These are phyloP conservation scores for Monosporascus sp. DNA, from an alignment of 2,329 filamentous ascomycete genomes.

Conservation along the genomic window DNA sequence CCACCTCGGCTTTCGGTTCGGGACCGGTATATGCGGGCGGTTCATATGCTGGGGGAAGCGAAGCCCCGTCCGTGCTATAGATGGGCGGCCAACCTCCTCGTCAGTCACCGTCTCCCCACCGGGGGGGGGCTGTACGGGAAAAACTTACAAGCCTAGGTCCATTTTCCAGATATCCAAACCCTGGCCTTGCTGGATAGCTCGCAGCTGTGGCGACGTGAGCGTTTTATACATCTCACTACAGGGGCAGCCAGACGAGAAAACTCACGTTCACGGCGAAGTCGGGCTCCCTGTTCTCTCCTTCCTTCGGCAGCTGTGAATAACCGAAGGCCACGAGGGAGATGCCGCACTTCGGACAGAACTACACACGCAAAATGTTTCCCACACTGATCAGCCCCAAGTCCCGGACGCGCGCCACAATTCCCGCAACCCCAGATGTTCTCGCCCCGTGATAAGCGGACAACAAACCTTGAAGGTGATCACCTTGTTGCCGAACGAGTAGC, in stretches of 20 bases:
- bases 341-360: slow-evolving; percentile 52
- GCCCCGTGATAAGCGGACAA: neutral
- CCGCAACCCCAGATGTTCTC: too few species aligned
- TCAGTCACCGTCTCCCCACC: neutral
- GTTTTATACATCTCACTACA: neutral
- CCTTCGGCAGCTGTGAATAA: slow-evolving; percentile 15
- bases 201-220: slow-evolving; percentile 26
- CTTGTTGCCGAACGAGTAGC: slow-evolving; percentile 39
- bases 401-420: too few species aligned
- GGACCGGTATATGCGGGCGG: slow-evolving; percentile 34
- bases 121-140: neutral
- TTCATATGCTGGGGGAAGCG: slow-evolving; percentile 28
- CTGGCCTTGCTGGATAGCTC: slow-evolving; percentile 35
- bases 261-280: slow-evolving; percentile 39
- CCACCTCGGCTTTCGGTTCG: slow-evolving; percentile 32
- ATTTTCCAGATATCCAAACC: slow-evolving; percentile 37
- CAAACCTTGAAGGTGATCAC: slow-evolving; percentile 38
- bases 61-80: slow-evolving; percentile 34
- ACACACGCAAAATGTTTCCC: neutral
- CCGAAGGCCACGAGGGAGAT: slow-evolving; percentile 33
- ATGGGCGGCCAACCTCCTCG: neutral
- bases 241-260: neutral
- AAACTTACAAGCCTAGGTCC: slow-evolving; percentile 30
- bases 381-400: neutral
- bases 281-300: slow-evolving; percentile 22